Evolutionary conservation across 257 asterid genomes (phyloP), one percentile per base, ranked within the genome.

Genomic region (Striga asiatica): DNA sequence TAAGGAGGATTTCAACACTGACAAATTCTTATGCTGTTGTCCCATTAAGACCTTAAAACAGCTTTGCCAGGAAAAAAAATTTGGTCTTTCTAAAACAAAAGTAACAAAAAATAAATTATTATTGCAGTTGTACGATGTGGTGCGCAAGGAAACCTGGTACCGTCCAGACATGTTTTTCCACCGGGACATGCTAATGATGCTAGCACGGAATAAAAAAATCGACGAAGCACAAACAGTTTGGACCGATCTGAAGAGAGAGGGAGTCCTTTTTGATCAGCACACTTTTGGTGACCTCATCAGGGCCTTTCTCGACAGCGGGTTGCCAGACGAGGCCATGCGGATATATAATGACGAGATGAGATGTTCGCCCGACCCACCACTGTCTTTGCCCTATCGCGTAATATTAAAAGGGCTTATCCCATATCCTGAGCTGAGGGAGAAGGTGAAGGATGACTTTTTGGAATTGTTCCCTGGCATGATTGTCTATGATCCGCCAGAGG

Each of bases 111-210:
- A n/a, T n/a, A n/a, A n/a, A n/a, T 18, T 63, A 57, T 61, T 28
- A 1, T 14, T 51, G 31, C 82, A 87, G 95, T 8, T 87, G 65
- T 91, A 91, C 27, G 78, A 73, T 11, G 89, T 85, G 67, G 95
- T 84, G 60, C 78, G 94, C 1, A 82, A 74, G 47, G 97, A 91
- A 73, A 82, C 72, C 12, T 91, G 98, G 94, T 91, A 91, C 47
- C 74, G 94, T 42, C 97, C 97, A 8, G 97, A 91, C 61, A 87
- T 80, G 98, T 91, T 81, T 68, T 91, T 91, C 73, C 76, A 82
- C 68, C 79, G 95, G 41, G 96, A 91, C 62, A 87, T 91, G 96
- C 94, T 87, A 16, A 61, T 84, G 80, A 91, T 87, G 98, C 95
- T 91, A 54, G 89, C 98, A 17, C 81, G 94, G 71, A 91, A 87